A percentile compares a stretch with the other conserved stretches of the same genome.
Conservation (phyloP, 2,329 filamentous ascomycete genomes). For the Fusarium decemcellulare region DNA sequence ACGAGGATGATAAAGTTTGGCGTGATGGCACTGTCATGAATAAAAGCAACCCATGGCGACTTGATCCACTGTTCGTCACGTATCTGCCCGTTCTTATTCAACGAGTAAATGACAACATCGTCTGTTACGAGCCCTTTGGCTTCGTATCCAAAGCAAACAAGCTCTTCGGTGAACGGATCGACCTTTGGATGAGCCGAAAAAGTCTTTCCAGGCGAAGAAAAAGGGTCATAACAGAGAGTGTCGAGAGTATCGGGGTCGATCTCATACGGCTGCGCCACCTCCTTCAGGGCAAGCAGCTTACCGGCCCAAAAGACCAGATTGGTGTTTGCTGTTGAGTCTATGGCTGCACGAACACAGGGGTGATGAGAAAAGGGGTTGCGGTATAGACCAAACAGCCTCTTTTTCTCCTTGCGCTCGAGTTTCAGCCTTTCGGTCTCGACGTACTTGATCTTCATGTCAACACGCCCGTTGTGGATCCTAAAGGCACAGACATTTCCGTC, state of each 20-base stretch:
- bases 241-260: conserved; percentile 30
- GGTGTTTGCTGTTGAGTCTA: conserved; percentile 26
- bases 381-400: too few species aligned
- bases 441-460: too few species aligned
- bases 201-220: background rate
- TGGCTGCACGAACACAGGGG: too few species aligned
- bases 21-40: conserved; percentile 31
- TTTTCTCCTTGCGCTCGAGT: too few species aligned
- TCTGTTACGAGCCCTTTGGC: conserved; percentile 27
- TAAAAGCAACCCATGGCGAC: conserved; percentile 18
- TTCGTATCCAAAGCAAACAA: conserved; percentile 28
- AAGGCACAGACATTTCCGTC: too few species aligned
- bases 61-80: conserved; percentile 36
- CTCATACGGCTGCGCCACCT: conserved; percentile 17
- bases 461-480: too few species aligned
- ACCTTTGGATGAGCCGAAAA: conserved; percentile 28
- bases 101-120: conserved; percentile 25
- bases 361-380: too few species aligned
- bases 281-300: conserved; percentile 21
- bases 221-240: background rate
- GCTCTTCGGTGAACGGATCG: conserved; percentile 19
- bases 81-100: conserved; percentile 6
- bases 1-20: conserved; percentile 27
- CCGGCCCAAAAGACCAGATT: conserved; percentile 27
- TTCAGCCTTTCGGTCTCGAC: too few species aligned